Evolutionary conservation across 108 stramenopile genomes (phyloP).

Genomic region (Nitzschia sp.): DNA sequence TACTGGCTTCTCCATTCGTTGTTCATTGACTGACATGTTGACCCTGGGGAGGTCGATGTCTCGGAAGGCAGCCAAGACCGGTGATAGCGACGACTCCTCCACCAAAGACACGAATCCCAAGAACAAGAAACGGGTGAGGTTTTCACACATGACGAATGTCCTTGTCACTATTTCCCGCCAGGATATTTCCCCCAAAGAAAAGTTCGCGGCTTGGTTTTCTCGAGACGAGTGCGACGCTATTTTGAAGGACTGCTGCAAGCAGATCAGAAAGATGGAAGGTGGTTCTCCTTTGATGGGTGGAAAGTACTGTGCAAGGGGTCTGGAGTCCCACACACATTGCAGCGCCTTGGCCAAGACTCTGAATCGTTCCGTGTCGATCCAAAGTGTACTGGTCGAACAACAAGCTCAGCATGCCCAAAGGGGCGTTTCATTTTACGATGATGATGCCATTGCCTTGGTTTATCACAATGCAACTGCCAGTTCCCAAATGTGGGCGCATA

Average conservation of each 20-base stretch:
- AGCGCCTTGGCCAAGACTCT: neutral
- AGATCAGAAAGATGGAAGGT: too few species aligned
- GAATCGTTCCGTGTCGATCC: neutral
- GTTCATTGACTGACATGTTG: too few species aligned
- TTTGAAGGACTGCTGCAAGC: neutral
- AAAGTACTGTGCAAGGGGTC: too few species aligned
- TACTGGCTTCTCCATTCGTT: too few species aligned
- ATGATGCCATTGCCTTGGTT: neutral
- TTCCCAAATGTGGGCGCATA: neutral
- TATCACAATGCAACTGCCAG: neutral
- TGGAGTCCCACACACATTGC: neutral
- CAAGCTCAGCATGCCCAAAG: neutral
- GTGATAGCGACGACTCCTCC: too few species aligned
- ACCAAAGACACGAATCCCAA: too few species aligned
- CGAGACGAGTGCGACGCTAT: neutral
- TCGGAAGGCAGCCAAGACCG: too few species aligned
- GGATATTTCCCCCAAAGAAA: neutral
- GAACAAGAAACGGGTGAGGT: neutral
- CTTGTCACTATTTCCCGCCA: neutral
- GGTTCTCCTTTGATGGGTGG: too few species aligned
- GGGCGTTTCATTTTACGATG: too few species aligned
- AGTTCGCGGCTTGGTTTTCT: neutral
- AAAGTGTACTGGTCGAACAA: neutral
- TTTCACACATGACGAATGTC: neutral
- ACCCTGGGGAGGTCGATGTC: too few species aligned